These are phyloP conservation scores for Megacollybia platyphylla DNA, from an alignment of 1,284 basidiomycete genomes.

Conservation along the genomic window DNA sequence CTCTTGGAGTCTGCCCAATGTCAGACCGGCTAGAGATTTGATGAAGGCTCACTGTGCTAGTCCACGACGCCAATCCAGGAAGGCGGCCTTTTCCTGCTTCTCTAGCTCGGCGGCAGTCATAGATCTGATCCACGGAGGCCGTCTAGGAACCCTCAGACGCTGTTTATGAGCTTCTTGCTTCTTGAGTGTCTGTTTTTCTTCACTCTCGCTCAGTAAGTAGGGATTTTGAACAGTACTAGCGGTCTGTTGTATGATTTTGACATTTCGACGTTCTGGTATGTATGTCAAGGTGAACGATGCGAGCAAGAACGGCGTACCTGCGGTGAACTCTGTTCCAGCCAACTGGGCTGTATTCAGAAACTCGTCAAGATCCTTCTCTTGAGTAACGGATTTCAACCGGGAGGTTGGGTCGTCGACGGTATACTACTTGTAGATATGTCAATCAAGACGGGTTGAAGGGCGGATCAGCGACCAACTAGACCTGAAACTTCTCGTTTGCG, in stretches of 20 bases:
- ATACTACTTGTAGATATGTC: conserved; percentile 36
- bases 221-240: conserved; percentile 64
- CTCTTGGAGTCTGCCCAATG: conserved; percentile 55
- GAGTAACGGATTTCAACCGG: conserved; percentile 85
- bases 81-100: conserved; percentile 76
- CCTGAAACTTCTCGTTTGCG: conserved; percentile 59
- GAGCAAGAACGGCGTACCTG: conserved; percentile 40
- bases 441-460: conserved; percentile 4
- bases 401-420: conserved; percentile 64
- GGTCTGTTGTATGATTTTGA: conserved; percentile 76
- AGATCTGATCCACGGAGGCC: conserved; percentile 75
- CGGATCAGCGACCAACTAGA: conserved; percentile 37
- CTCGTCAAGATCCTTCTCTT: conserved; percentile 92
- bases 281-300: conserved; percentile 6
- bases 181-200: conserved; percentile 65
- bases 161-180: conserved; percentile 67
- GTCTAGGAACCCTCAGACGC: conserved; percentile 71
- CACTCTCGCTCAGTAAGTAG: conserved; percentile 74
- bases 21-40: conserved; percentile 1
- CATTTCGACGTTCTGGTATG: conserved; percentile 72
- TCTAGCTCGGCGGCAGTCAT: conserved; percentile 75
- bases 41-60: conserved; percentile 59
- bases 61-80: conserved; percentile 84
- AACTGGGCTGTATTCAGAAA: conserved; percentile 93
- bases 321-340: conserved; percentile 95